A percentile compares a stretch with the other conserved stretches of the same genome.
Conservation (phyloP, 768 basidiomycete species). For the Pulveroboletus sp. region DNA sequence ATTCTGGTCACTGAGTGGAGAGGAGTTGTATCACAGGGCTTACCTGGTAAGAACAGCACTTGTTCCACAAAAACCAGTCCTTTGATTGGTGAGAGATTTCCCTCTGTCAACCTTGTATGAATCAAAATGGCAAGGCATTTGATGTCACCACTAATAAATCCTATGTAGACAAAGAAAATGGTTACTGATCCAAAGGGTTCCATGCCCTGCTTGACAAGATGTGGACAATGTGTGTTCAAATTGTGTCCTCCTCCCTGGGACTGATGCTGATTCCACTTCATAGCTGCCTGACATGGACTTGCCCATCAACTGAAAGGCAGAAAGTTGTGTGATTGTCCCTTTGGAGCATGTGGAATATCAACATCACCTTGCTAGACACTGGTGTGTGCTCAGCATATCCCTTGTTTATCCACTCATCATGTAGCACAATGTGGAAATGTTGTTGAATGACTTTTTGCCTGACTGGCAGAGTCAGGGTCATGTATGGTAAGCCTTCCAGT, state of each 20-base stretch:
- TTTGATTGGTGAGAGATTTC: slow-evolving; percentile 54
- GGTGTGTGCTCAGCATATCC: slow-evolving; percentile 20
- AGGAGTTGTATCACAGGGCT: slow-evolving; percentile 65
- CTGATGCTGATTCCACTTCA: neutral
- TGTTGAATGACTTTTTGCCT: slow-evolving; percentile 65
- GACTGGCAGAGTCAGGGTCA: slow-evolving; percentile 84
- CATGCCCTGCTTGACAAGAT: slow-evolving; percentile 66
- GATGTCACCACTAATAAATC: slow-evolving; percentile 53
- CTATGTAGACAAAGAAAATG: slow-evolving; percentile 63
- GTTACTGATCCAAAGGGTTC: slow-evolving; percentile 77
- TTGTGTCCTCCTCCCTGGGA: neutral
- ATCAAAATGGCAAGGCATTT: slow-evolving; percentile 58
- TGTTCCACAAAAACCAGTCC: neutral
- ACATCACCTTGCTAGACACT: slow-evolving; percentile 49
- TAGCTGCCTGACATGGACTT: slow-evolving; percentile 94
- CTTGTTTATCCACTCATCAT: neutral
- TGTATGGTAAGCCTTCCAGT: slow-evolving; percentile 92
- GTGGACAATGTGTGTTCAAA: slow-evolving; percentile 46
- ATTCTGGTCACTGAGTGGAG: slow-evolving; percentile 73
- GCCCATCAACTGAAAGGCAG: slow-evolving; percentile 88
- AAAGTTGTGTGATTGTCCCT: slow-evolving; percentile 88
- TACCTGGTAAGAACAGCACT: slow-evolving; percentile 40
- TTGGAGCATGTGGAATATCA: slow-evolving; percentile 81
- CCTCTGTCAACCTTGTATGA: slow-evolving; percentile 86
- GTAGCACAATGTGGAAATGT: slow-evolving; percentile 37